phyloP scores from a whole-genome alignment of 768 basidiomycete genomes.

The Filobasidium wieringae region DNA sequence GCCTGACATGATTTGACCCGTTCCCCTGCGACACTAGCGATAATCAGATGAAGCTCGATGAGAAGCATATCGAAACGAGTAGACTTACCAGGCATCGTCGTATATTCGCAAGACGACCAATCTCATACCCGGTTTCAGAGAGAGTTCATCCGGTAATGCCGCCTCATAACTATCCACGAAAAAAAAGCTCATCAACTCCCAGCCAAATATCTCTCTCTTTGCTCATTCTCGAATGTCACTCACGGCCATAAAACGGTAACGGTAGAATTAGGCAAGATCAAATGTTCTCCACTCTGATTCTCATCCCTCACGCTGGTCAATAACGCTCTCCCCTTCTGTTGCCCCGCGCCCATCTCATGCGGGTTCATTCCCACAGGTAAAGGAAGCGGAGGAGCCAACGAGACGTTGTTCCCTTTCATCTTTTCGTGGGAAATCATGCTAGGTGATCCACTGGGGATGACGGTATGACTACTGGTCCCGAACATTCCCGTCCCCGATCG shows the following conservation, averaged over 20 bases:
- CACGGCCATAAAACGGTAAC: conserved; percentile 37
- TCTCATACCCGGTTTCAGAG: conserved; percentile 36
- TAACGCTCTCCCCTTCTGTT: conserved; percentile 22
- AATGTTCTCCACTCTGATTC: conserved; percentile 31
- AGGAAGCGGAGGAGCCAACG: neutral
- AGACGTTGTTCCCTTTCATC: neutral
- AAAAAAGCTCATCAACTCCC: neutral
- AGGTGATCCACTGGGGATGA: too few species aligned
- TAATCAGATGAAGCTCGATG: neutral
- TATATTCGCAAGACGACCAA: conserved; percentile 31
- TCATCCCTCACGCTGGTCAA: conserved; percentile 35
- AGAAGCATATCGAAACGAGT: neutral
- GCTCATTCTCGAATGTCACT: conserved; percentile 4
- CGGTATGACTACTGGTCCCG: too few species aligned
- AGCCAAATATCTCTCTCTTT: too few species aligned
- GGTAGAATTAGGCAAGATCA: conserved; percentile 31
- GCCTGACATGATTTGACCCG: conserved; percentile 25
- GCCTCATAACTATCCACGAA: conserved; percentile 26
- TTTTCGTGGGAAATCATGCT: too few species aligned
- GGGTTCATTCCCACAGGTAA: neutral
- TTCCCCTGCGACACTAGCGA: conserved; percentile 17
- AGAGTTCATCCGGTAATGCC: conserved; percentile 35
- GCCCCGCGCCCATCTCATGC: conserved; percentile 6
- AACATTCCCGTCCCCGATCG: conserved; percentile 2
- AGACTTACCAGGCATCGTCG: conserved; percentile 35